Evolutionary conservation across 1,284 basidiomycete genomes (phyloP).

Genomic region (Flammula alnicola): DNA sequence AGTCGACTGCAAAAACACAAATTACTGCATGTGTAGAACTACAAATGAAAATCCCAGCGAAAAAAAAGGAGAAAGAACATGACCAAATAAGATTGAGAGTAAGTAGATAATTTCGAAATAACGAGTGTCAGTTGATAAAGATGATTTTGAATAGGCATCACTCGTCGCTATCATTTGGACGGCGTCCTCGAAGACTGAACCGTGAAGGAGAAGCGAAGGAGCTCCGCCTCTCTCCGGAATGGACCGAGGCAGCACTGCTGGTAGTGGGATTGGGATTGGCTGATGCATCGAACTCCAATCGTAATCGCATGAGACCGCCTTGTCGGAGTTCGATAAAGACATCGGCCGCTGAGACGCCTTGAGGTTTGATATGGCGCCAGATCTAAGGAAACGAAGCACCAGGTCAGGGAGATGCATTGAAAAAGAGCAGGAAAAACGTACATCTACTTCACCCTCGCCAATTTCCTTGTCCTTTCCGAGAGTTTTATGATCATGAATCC

Average conservation of each 20-base stretch:
- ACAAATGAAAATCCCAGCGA: slow-evolving; percentile 4
- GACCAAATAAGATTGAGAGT: not conserved
- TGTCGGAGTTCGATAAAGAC: slow-evolving; percentile 68
- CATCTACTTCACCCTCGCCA: slow-evolving; percentile 80
- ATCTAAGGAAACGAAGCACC: slow-evolving; percentile 50
- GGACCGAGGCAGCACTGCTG: slow-evolving; percentile 40
- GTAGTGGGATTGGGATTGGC: slow-evolving; percentile 40
- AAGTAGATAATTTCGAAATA: not conserved
- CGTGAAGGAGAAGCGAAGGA: slow-evolving; percentile 56
- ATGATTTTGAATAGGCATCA: too few relatives aligned
- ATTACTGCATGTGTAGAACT: slow-evolving; percentile 13
- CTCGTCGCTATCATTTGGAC: slow-evolving; percentile 45
- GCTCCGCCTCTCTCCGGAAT: slow-evolving; percentile 41
- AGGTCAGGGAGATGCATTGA: not conserved
- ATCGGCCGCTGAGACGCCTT: slow-evolving; percentile 61
- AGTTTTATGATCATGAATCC: slow-evolving; percentile 85
- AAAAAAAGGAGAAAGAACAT: not conserved
- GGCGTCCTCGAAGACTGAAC: slow-evolving; percentile 60
- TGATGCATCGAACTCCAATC: slow-evolving; percentile 74
- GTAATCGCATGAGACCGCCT: slow-evolving; percentile 69
- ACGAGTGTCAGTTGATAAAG: too few relatives aligned
- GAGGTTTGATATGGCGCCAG: slow-evolving; percentile 71
- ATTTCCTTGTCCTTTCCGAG: slow-evolving; percentile 85
- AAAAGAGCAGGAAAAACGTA: slow-evolving; percentile 44
- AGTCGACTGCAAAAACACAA: slow-evolving; percentile 1